These are phyloP conservation scores for Talaromyces thailandensis DNA, from an alignment of 495 filamentous ascomycete species.

Conservation along the genomic window DNA sequence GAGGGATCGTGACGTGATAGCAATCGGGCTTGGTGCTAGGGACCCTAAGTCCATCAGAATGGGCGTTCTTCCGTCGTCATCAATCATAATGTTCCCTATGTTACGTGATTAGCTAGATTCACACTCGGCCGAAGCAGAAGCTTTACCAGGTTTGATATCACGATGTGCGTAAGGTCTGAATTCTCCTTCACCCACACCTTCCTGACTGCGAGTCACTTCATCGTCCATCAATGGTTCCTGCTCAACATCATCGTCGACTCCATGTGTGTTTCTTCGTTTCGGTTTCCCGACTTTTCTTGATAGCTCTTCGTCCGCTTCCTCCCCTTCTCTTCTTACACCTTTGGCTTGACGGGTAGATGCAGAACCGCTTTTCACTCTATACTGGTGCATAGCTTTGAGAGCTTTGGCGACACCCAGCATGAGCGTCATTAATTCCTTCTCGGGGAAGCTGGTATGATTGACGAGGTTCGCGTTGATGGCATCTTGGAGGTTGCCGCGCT, in stretches of 20 bases:
- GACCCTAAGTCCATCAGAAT: slow-evolving; percentile 99
- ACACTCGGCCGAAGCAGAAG: background rate
- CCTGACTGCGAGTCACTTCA: slow-evolving; percentile 64
- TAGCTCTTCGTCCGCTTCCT: slow-evolving; percentile 50
- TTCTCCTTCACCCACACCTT: slow-evolving; percentile 61
- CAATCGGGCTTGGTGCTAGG: slow-evolving; percentile 74
- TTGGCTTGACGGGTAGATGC: slow-evolving; percentile 50
- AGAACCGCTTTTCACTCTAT: slow-evolving; percentile 53
- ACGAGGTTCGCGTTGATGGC: slow-evolving; percentile 97
- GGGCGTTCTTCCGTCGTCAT: slow-evolving; percentile 72
- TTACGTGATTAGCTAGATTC: slow-evolving; percentile 10
- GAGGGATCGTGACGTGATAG: slow-evolving; percentile 87
- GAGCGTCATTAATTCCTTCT: slow-evolving; percentile 76
- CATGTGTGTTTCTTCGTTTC: slow-evolving; percentile 34
- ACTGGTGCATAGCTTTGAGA: slow-evolving; percentile 83
- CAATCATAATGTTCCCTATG: slow-evolving; percentile 92
- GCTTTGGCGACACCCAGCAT: slow-evolving; percentile 89
- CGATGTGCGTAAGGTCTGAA: slow-evolving; percentile 83
- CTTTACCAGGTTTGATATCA: slow-evolving; percentile 89
- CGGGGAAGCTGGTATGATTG: slow-evolving; percentile 90
- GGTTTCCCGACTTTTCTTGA: slow-evolving; percentile 45
- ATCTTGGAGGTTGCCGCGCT: slow-evolving; percentile 90
- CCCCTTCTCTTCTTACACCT: slow-evolving; percentile 48
- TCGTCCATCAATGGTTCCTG: slow-evolving; percentile 75
- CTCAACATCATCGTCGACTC: slow-evolving; percentile 58